Evolutionary conservation across 2,329 filamentous ascomycete species (phyloP), one percentile per base, ranked within the genome.

Genomic region (Alternaria alternata): DNA sequence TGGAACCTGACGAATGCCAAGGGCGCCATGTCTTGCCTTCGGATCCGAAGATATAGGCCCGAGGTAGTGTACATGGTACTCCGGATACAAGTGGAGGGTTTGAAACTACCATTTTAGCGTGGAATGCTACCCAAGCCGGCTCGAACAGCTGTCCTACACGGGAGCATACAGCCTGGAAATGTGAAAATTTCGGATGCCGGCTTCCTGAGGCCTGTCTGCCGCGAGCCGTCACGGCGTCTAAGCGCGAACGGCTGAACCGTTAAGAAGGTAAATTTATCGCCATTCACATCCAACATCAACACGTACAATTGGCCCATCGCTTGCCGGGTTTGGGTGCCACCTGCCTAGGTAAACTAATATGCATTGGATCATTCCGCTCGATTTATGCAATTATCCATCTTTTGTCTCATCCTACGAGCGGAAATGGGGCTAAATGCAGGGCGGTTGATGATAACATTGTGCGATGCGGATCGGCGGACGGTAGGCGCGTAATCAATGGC

Each of bases 401-500:
- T 58, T 61, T 48, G 44, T 52, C 28, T 42, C 28, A 49, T 46
- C 42, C 51, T 39, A 39, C 14, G 42, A 51, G 26, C 26, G 16
- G 28, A 30, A 38, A 53, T 54, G 24, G 48, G 57, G 55, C 58
- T 30, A 36, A 57, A 62, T 52, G 57, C 51, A 61, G 54, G 62
- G 62, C 57, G 42, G 54, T 39, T 22, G 56, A 26, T 54, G 46
- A 48, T 51, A 42, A 48, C 28, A 39, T 46, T 52, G 51, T 38
- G 30, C 30, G 47, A 30, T 44, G 46, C 22, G 32, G 63, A 59
- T 58, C 47, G 26, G 28, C 42, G 24, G 42, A 20, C 47, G 54
- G 48, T 47, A 46, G 62, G 62, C 64, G 64, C 57, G 52, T 67
- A 67, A 59, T 58, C 32, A 55, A 48, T 52, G 48, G 41, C 54